Percentiles rank a stretch among this genome's conserved stretches.
These are phyloP conservation scores for Schizochytrium sp. DNA, from an alignment of 108 stramenopile genomes.

Conservation along the genomic window DNA sequence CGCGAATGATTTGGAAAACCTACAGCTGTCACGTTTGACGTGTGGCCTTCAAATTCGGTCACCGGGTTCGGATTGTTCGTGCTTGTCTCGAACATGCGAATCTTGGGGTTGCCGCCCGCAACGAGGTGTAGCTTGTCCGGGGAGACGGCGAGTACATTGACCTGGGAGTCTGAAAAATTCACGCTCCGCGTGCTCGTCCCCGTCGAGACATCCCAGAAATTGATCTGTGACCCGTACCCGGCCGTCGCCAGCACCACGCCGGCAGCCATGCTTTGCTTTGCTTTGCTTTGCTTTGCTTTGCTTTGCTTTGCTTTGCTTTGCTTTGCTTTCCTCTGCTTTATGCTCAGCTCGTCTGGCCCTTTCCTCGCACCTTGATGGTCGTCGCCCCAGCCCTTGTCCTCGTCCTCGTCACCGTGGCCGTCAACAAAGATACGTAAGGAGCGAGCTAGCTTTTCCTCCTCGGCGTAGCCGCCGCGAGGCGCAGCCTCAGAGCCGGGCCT, in stretches of 20 bases:
- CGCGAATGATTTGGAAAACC: conserved; percentile 91
- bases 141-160: conserved; percentile 87
- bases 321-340: no score
- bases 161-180: conserved; percentile 80
- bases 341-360: no score
- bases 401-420: no score
- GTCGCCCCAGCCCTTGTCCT: no score
- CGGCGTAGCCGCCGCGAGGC: no score
- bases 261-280: background rate
- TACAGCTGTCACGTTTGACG: conserved; percentile 75
- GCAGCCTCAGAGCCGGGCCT: no score
- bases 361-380: no score
- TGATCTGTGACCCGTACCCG: conserved; percentile 91
- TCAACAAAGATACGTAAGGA: no score
- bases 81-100: conserved; percentile 16
- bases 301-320: background rate
- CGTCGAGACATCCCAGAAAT: conserved; percentile 93
- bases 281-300: no score
- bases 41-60: conserved; percentile 56
- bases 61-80: conserved; percentile 24
- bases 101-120: conserved; percentile 64
- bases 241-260: conserved; percentile 88
- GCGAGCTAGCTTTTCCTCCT: no score
- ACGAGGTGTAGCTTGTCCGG: conserved; percentile 79
- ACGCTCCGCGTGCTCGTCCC: conserved; percentile 77